phyloP scores from a whole-genome alignment of 2,329 filamentous ascomycete species.

The Scytalidium lignicola region DNA sequence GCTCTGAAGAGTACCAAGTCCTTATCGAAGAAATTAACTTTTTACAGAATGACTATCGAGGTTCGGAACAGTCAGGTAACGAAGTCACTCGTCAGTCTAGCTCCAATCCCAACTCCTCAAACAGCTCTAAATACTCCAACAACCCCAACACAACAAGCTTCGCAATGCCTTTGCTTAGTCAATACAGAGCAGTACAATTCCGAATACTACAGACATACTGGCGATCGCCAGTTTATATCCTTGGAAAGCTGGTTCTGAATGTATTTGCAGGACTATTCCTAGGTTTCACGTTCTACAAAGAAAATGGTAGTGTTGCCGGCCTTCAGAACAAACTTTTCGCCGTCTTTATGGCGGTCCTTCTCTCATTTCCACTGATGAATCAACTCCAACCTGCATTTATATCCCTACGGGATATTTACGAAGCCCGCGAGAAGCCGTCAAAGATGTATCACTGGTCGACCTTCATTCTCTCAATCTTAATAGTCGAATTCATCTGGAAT shows the following conservation, averaged over 20 bases:
- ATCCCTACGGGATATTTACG: slow-evolving; percentile 33
- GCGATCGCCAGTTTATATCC: slow-evolving; percentile 69
- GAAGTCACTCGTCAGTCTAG: too few relatives aligned
- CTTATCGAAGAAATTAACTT: slow-evolving; percentile 38
- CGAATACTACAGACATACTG: slow-evolving; percentile 69
- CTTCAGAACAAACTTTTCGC: slow-evolving; percentile 43
- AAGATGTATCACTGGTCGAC: slow-evolving; percentile 23
- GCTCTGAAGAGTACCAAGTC: too few relatives aligned
- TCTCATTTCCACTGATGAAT: slow-evolving; percentile 53
- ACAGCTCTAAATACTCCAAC: too few relatives aligned
- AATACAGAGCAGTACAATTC: slow-evolving; percentile 1
- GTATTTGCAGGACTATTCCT: slow-evolving; percentile 51
- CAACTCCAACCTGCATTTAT: slow-evolving; percentile 68
- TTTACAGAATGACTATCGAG: background rate
- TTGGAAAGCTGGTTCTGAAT: slow-evolving; percentile 58
- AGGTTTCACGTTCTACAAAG: slow-evolving; percentile 59
- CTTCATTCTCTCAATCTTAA: slow-evolving; percentile 36
- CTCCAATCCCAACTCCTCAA: too few relatives aligned
- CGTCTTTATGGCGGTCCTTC: slow-evolving; percentile 5
- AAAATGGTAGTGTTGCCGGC: slow-evolving; percentile 53
- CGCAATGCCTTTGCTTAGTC: background rate
- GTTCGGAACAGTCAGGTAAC: background rate
- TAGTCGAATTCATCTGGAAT: slow-evolving; percentile 81
- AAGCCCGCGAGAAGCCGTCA: slow-evolving; percentile 9
- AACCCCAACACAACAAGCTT: too few relatives aligned